Evolutionary conservation across 768 basidiomycete species (phyloP), one percentile per base, ranked within the genome.

Genomic region (Tylopilus intermedius): DNA sequence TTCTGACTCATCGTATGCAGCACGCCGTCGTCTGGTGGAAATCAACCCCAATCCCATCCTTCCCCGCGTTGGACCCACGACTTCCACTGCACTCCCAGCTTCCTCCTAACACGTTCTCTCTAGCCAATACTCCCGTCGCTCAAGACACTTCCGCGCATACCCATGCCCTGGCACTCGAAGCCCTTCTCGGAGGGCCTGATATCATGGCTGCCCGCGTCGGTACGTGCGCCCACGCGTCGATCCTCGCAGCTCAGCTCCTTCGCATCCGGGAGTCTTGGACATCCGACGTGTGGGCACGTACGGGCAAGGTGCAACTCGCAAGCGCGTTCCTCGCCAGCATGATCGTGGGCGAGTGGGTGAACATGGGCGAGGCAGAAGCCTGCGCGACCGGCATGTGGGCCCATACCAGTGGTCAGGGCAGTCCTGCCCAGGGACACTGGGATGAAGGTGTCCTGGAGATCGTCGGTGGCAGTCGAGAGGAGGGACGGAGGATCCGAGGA

Each of bases 1-100:
- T 43, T 44, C 52, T 38, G 46, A 53, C 53, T 38, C 44, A 24
- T 45, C 38, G 13, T 40, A 35, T 47, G 26, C 54, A 74, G 82
- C 83, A 86, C 64, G 86, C 88, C 3, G 74, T 90, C 18, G 89
- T 92, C 38, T 91, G 88, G 87, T 91, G 89, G 88, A 89, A 88
- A 70, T 83, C 86, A 1, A 85, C 83, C 8, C 79, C 88, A 9
- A 78, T 88, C 11, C 82, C 84, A 13, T 83, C 82, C 8, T 74
- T 92, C 49, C 86, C 86, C 22, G 78, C 82, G 15, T 74, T 91
- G 46, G 86, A 90, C 62, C 81, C 88, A 2, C 79, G 81, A 57
- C 67, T 81, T n/a, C 81, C 85, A 0, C 70, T 91, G 7, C 80
- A 86, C 60, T 71, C 79, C 1, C 88, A 89, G 61, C 84, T 91